Evolutionary conservation across 2,329 filamentous ascomycete species (phyloP), one percentile per base, ranked within the genome.

Genomic region (Talaromyces sp.): DNA sequence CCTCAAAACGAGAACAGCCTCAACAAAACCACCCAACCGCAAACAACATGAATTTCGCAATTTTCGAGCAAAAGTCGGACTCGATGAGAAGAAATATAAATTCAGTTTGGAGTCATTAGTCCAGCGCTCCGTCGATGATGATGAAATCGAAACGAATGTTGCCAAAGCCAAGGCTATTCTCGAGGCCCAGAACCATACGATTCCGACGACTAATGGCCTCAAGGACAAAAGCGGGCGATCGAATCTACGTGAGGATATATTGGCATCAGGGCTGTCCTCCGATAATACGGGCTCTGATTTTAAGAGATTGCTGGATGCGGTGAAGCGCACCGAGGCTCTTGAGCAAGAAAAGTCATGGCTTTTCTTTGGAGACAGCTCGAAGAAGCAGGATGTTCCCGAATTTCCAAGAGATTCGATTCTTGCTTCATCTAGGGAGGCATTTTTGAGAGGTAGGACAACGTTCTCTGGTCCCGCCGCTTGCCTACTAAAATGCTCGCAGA

Each of bases 21-120:
- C 59, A 60, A 71, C 59, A 60, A 71, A 60, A 33, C 14, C 24
- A 27, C 54, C 52, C 52, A 33, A 66, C 54, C 57, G 64, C 54
- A 68, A 66, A 64, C 33, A 10, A 11, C 19, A 39, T 39, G 52
- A 56, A 13, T 19, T 19, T 8, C 54, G n/a, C 35, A 63, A 57
- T 37, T 47, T 63, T 58, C 62, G 52, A 41, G 62, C 60, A 27
- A 45, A 39, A 2, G 33, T 49, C n/a, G 41, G 49, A 11, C 33
- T 37, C 54, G 66, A 22, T 78, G 82, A 16, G 85, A 63, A 61
- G 24, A 60, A 83, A 70, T 87, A 89, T 74, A 88, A 85, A 68
- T 89, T 88, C 68, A 85, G 89, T 62, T 75, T 92, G 63, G 85
- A 86, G 65, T 81, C 84, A 1, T 80, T 93, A 9, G 80, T 89